These are phyloP conservation scores for Oryza glumipatula DNA, from an alignment of 176 grass and related monocot species.

Conservation along the genomic window DNA sequence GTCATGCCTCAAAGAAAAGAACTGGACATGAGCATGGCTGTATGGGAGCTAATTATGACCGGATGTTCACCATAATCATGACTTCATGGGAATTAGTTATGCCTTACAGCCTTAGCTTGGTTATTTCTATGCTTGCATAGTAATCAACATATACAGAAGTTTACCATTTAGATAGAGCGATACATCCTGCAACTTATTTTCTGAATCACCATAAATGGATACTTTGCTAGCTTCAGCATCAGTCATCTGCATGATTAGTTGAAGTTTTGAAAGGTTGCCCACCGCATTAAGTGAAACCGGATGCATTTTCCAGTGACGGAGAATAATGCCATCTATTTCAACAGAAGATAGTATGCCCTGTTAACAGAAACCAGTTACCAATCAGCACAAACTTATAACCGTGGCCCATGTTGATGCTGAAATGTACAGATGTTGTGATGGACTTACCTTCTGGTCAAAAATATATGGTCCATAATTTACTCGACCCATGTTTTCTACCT, in stretches of 20 bases:
- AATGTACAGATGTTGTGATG: neutral
- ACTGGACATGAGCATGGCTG: neutral
- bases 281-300: conserved; percentile 60
- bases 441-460: conserved; percentile 83
- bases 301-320: conserved; percentile 77
- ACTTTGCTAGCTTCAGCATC: conserved; percentile 45
- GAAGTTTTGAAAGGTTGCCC: conserved; percentile 53
- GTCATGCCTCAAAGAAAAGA: neutral
- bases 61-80: neutral
- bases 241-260: conserved; percentile 50
- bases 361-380: conserved; percentile 5
- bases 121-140: conserved; percentile 11
- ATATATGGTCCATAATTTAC: conserved; percentile 82
- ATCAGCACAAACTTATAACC: conserved; percentile 22
- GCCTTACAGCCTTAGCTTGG: neutral
- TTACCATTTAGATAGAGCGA: conserved; percentile 49
- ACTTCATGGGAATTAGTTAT: conserved; percentile 19
- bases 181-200: conserved; percentile 35
- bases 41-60: neutral
- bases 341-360: conserved; percentile 95
- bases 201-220: conserved; percentile 19
- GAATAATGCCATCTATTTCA: conserved; percentile 57
- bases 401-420: neutral
- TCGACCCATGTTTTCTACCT: conserved; percentile 83
- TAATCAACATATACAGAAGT: neutral